Conservation (phyloP, 1,284 basidiomycete species). For the Naganishia cerealis region DNA sequence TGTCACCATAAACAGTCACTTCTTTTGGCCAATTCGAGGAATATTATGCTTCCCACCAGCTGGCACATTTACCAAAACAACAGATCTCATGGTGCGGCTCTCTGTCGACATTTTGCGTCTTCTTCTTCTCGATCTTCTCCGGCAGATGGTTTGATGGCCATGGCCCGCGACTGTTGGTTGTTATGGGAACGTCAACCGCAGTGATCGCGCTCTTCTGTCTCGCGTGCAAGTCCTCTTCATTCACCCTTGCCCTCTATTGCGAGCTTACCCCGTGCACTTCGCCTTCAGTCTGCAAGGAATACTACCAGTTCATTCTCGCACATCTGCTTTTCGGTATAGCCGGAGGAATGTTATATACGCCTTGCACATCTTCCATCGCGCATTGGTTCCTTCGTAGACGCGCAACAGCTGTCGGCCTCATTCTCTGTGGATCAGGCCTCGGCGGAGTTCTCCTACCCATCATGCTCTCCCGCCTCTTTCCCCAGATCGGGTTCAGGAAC, state of each 20-base stretch:
- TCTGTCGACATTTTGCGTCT: constrained; percentile 44
- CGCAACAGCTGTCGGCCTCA: constrained; percentile 47
- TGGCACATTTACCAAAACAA: constrained; percentile 42
- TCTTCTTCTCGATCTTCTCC: constrained; percentile 42
- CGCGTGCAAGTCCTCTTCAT: constrained; percentile 43
- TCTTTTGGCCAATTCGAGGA: constrained; percentile 47
- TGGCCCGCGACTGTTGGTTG: constrained; percentile 42
- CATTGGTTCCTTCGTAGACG: constrained; percentile 50
- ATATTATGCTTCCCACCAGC: constrained; percentile 46
- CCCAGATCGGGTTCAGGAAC: constrained; percentile 43
- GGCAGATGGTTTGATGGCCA: constrained; percentile 52
- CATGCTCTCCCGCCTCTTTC: constrained; percentile 45
- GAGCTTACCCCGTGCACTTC: not conserved
- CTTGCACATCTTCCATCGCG: constrained; percentile 45
- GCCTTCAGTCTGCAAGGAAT: constrained; percentile 44
- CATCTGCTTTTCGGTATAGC: constrained; percentile 46
- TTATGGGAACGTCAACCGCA: constrained; percentile 39
- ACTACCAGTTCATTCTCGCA: constrained; percentile 51
- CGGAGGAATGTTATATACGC: constrained; percentile 46
- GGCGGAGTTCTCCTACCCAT: constrained; percentile 52
- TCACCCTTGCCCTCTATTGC: not conserved
- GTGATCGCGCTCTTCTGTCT: constrained; percentile 44
- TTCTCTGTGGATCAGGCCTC: constrained; percentile 46
- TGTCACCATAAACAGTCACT: constrained; percentile 37
- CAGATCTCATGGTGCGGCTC: constrained; percentile 50